These are phyloP conservation scores for Phytophthora brassicae DNA, from an alignment of 352 stramenopile genomes.

Conservation along the genomic window DNA sequence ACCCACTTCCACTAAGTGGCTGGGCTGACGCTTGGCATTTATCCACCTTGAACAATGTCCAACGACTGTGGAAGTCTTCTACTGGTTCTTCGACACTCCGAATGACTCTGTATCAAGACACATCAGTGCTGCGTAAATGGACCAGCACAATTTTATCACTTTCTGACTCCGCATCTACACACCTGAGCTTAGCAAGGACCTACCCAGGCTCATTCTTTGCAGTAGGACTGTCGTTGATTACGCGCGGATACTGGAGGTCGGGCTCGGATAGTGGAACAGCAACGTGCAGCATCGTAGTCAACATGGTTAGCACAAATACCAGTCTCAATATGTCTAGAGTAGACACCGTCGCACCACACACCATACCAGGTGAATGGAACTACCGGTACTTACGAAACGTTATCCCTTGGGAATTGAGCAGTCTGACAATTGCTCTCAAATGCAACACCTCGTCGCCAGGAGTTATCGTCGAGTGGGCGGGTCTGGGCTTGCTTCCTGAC, in stretches of 20 bases:
- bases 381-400: conserved; percentile 36
- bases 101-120: conserved; percentile 25
- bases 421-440: conserved; percentile 32
- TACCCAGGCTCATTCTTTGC: conserved; percentile 44
- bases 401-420: conserved; percentile 45
- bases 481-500: conserved; percentile 55
- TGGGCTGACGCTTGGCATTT: conserved; percentile 56
- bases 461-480: conserved; percentile 47
- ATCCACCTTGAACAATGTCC: conserved; percentile 34
- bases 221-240: conserved; percentile 38
- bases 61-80: conserved; percentile 30
- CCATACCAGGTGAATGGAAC: conserved; percentile 29
- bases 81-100: conserved; percentile 13
- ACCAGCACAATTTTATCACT: conserved; percentile 45
- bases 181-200: conserved; percentile 24
- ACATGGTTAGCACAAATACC: conserved; percentile 28
- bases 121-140: conserved; percentile 38
- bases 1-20: conserved; percentile 42
- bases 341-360: conserved; percentile 13
- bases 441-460: conserved; percentile 45
- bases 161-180: conserved; percentile 12
- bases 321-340: conserved; percentile 15
- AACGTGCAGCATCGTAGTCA: conserved; percentile 31
- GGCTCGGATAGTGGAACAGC: not conserved
- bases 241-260: conserved; percentile 43